A percentile compares a stretch with the other conserved stretches of the same genome.
These are phyloP conservation scores for Diplodia seriata DNA, from an alignment of 2,329 filamentous ascomycete genomes.

Conservation along the genomic window DNA sequence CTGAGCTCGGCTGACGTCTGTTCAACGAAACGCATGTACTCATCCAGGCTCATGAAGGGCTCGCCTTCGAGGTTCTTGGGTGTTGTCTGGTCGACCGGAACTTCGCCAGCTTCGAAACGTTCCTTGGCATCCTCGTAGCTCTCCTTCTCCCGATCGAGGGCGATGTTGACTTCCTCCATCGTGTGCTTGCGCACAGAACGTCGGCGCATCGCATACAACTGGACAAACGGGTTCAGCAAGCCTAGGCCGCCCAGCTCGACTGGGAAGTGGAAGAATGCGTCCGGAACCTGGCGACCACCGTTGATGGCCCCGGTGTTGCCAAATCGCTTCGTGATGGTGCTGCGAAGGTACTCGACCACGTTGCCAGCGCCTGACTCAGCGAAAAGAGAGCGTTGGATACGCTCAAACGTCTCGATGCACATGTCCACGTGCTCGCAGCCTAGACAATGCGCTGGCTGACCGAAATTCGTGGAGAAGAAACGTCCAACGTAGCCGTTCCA, in stretches of 20 bases:
- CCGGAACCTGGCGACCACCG: constrained; percentile 47
- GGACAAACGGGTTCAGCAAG: constrained; percentile 56
- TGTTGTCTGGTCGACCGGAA: constrained; percentile 8
- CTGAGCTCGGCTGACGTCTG: constrained; percentile 46
- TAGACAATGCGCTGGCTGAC: constrained; percentile 62
- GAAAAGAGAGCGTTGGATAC: constrained; percentile 62
- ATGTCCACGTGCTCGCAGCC: constrained; percentile 63
- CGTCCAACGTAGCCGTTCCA: constrained; percentile 65
- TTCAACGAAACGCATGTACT: constrained; percentile 55
- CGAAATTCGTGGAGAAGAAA: constrained; percentile 66
- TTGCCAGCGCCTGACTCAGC: constrained; percentile 44
- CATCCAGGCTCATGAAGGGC: constrained; percentile 55
- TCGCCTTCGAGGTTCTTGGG: constrained; percentile 42
- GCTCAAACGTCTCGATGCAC: constrained; percentile 59
- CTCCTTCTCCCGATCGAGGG: constrained; percentile 42
- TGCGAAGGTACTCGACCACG: constrained; percentile 61
- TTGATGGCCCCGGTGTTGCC: constrained; percentile 36
- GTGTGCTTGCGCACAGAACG: constrained; percentile 34
- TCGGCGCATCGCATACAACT: constrained; percentile 49
- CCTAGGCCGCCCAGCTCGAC: constrained; percentile 56
- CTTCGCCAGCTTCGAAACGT: constrained; percentile 41
- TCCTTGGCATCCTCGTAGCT: constrained; percentile 45
- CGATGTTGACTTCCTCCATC: constrained; percentile 35
- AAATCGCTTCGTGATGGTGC: constrained; percentile 50
- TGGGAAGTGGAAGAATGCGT: constrained; percentile 58